These are phyloP conservation scores for Tuctoria greenei DNA, from an alignment of 176 grass and related monocot species.

Conservation along the genomic window DNA sequence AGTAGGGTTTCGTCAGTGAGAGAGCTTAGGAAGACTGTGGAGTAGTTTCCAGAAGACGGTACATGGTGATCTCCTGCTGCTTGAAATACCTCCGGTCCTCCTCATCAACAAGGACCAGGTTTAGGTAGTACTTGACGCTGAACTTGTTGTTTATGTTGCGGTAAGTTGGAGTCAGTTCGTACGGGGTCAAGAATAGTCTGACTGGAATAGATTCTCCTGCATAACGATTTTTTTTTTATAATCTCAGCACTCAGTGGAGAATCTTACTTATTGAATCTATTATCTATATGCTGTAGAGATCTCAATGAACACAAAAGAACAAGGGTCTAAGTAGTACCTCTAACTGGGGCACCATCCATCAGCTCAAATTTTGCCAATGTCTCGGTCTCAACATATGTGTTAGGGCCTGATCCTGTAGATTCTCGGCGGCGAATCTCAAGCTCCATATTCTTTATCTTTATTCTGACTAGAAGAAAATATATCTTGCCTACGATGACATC, in stretches of 20 bases:
- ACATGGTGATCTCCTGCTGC: constrained; percentile 92
- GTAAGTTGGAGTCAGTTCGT: constrained; percentile 51
- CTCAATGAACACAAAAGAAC: neutral
- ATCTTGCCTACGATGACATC: too few relatives aligned
- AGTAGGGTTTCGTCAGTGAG: neutral
- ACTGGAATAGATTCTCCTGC: constrained; percentile 74
- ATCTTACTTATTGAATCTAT: neutral
- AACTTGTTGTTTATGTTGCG: constrained; percentile 96
- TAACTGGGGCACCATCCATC: too few relatives aligned
- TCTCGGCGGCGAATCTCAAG: too few relatives aligned
- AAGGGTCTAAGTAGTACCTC: constrained; percentile 55
- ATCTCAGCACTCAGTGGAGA: neutral
- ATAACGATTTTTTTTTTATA: constrained; percentile 8
- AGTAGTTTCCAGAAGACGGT: constrained; percentile 49
- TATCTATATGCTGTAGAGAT: neutral
- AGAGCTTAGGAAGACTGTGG: constrained; percentile 20
- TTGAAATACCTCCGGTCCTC: constrained; percentile 98
- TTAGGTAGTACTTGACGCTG: constrained; percentile 94
- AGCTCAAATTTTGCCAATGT: too few relatives aligned
- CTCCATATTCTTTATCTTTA: too few relatives aligned
- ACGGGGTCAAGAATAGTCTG: constrained; percentile 74
- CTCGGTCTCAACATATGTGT: too few relatives aligned
- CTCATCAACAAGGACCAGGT: constrained; percentile 93
- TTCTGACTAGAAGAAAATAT: too few relatives aligned
- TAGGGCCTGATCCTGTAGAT: too few relatives aligned